These are phyloP conservation scores for Kwoniella sp. DNA, from an alignment of 768 basidiomycete genomes.

Conservation along the genomic window DNA sequence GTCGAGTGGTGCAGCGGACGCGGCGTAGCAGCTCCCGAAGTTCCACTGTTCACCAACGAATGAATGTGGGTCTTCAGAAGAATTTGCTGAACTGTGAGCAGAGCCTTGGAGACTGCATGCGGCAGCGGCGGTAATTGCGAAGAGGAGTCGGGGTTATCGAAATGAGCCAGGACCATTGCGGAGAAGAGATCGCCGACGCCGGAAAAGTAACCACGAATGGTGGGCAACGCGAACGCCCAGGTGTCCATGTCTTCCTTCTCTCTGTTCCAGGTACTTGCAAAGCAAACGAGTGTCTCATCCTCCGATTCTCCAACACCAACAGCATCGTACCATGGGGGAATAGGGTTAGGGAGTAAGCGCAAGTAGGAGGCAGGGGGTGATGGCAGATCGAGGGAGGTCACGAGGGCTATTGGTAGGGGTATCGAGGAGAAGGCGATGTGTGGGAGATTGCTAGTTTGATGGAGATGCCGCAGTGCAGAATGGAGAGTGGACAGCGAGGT, in stretches of 20 bases:
- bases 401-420: constrained; percentile 66
- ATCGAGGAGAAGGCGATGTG: constrained; percentile 93
- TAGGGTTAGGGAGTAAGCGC: constrained; percentile 28
- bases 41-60: constrained; percentile 21
- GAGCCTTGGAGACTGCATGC: constrained; percentile 47
- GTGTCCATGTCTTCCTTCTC: constrained; percentile 36
- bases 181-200: constrained; percentile 98
- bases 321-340: constrained; percentile 38
- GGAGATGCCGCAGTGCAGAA: constrained; percentile 71
- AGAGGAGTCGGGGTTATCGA: constrained; percentile 46
- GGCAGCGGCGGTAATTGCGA: constrained; percentile 33
- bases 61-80: constrained; percentile 46
- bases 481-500: constrained; percentile 69
- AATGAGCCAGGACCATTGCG: constrained; percentile 83
- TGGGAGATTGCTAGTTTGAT: constrained; percentile 73
- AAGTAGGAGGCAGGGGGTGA: constrained; percentile 38
- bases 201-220: constrained; percentile 87
- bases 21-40: constrained; percentile 28
- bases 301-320: constrained; percentile 23
- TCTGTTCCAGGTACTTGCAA: constrained; percentile 63
- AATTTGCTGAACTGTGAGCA: constrained; percentile 51
- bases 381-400: constrained; percentile 58
- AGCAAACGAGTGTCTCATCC: constrained; percentile 70
- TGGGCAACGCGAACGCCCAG: constrained; percentile 72
- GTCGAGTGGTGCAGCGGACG: constrained; percentile 55